A percentile compares a stretch with the other conserved stretches of the same genome.
These are phyloP conservation scores for Podaxis sp. DNA, from an alignment of 768 basidiomycete genomes.

Conservation along the genomic window DNA sequence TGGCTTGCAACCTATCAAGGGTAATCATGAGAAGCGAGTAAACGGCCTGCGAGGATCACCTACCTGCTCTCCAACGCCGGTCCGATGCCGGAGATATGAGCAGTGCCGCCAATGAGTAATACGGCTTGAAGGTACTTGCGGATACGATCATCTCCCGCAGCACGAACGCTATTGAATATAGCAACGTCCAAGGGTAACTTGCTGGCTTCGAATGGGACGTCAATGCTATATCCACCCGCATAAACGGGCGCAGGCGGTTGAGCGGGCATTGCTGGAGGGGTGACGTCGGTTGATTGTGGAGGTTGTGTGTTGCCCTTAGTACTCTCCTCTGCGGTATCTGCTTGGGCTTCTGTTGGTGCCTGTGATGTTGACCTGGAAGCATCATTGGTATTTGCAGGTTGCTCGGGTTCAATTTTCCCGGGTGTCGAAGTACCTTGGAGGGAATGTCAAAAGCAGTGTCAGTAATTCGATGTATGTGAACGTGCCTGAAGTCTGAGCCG, in stretches of 20 bases:
- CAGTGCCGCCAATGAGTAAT: conserved; percentile 83
- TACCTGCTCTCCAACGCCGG: conserved; percentile 89
- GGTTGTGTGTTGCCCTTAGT: conserved; percentile 18
- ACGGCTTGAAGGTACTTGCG: conserved; percentile 88
- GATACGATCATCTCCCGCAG: conserved; percentile 86
- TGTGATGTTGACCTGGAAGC: conserved; percentile 14
- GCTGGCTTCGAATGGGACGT: conserved; percentile 81
- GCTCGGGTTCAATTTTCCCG: conserved; percentile 9
- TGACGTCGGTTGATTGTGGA: conserved; percentile 17
- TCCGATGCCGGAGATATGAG: conserved; percentile 76
- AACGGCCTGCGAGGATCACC: conserved; percentile 18
- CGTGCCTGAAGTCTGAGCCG: conserved; percentile 15
- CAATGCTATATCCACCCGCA: conserved; percentile 58
- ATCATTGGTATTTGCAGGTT: not conserved
- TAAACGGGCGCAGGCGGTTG: conserved; percentile 27
- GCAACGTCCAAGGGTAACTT: conserved; percentile 92
- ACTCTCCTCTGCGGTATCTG: conserved; percentile 1
- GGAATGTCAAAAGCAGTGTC: not conserved
- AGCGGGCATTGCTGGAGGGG: conserved; percentile 22
- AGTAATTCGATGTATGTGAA: not conserved
- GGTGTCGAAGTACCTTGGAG: conserved; percentile 16
- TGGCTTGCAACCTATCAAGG: conserved; percentile 65
- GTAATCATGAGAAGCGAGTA: conserved; percentile 7
- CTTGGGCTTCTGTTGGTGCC: conserved; percentile 9
- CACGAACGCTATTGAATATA: conserved; percentile 88